Conservation (phyloP, 148 eudicot genomes). For the Cornus controversa region DNA sequence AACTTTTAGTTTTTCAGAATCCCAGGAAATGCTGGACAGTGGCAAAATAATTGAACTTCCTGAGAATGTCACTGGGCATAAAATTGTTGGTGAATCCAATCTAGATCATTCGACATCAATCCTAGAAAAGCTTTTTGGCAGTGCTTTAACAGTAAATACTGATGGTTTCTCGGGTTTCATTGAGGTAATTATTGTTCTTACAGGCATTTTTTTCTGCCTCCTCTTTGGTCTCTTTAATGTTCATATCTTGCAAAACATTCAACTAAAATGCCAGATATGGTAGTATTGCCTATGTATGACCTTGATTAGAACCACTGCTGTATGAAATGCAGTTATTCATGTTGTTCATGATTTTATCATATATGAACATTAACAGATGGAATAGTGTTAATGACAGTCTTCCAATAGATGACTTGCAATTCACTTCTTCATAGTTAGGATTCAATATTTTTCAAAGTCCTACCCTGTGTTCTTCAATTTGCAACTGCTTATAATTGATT, state of each 20-base stretch:
- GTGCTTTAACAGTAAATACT: conserved; percentile 34
- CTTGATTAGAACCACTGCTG: neutral
- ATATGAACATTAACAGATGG: neutral
- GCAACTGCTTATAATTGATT: too few species aligned
- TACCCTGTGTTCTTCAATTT: neutral
- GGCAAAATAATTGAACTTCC: conserved; percentile 37
- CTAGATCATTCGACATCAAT: conserved; percentile 50
- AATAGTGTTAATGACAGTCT: neutral
- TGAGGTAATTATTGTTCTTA: conserved; percentile 47
- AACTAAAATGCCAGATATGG: too few species aligned
- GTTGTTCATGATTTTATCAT: too few species aligned
- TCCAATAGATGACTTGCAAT: neutral
- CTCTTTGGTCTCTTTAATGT: neutral
- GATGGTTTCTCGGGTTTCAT: conserved; percentile 24
- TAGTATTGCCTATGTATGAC: neutral
- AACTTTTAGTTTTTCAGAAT: conserved; percentile 34
- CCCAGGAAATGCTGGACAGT: conserved; percentile 37
- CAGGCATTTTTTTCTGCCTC: neutral
- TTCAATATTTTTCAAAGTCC: neutral
- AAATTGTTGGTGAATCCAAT: conserved; percentile 33
- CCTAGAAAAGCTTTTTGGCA: conserved; percentile 75
- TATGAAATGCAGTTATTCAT: neutral
- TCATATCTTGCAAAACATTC: neutral
- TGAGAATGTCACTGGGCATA: conserved; percentile 34
- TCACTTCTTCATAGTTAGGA: neutral